A percentile compares a stretch with the other conserved stretches of the same genome.
Evolutionary conservation across 805 yeast species (phyloP).

Genomic region (Kuraishia molischiana): DNA sequence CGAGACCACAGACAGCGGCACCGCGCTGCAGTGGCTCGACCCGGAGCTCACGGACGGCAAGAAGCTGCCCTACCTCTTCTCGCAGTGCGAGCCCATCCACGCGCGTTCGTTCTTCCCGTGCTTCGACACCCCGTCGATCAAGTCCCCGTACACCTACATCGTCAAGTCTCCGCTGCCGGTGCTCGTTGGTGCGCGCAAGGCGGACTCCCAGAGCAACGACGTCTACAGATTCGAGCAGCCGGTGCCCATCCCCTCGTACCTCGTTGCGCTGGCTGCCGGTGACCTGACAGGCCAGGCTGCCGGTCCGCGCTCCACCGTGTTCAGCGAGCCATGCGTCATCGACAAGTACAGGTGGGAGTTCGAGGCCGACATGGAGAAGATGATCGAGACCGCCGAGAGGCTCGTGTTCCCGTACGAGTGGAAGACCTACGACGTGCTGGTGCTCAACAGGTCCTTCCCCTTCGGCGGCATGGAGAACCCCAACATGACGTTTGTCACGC

Average conservation of each 20-base stretch:
- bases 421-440: conserved; percentile 72
- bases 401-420: conserved; percentile 76
- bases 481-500: conserved; percentile 83
- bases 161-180: conserved; percentile 60
- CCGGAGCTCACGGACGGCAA: conserved; percentile 67
- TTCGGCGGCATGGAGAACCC: conserved; percentile 97
- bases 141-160: conserved; percentile 49
- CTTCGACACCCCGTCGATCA: conserved; percentile 84
- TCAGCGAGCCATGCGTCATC: conserved; percentile 64
- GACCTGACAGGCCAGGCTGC: conserved; percentile 55
- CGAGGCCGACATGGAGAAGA: conserved; percentile 69
- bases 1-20: conserved; percentile 63
- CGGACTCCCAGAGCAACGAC: conserved; percentile 20
- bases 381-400: conserved; percentile 68
- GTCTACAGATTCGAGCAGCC: conserved; percentile 53
- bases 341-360: conserved; percentile 72
- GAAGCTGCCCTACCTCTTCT: conserved; percentile 61
- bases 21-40: conserved; percentile 82
- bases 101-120: conserved; percentile 84
- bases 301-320: conserved; percentile 84
- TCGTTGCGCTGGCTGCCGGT: conserved; percentile 81
- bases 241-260: conserved; percentile 78
- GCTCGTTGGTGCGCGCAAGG: conserved; percentile 32
- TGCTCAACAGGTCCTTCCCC: conserved; percentile 70
- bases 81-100: conserved; percentile 89